Conservation (phyloP, 2,329 filamentous ascomycete genomes). For the Talaromyces amestolkiae region DNA sequence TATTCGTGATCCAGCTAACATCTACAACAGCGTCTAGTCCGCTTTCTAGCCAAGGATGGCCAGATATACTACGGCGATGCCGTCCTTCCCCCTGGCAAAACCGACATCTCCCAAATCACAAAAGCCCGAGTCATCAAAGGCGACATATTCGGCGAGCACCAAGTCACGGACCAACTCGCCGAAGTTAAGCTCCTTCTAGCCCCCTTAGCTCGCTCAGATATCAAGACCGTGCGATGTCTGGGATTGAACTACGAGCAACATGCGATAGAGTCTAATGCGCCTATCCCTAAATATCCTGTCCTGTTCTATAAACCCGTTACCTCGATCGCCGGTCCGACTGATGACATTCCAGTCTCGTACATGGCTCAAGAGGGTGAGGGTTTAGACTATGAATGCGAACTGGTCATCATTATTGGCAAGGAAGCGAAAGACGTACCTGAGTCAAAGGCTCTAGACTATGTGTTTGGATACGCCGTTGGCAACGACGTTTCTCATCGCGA, state of each 20-base stretch:
- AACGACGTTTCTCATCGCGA: conserved; percentile 80
- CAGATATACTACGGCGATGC: conserved; percentile 71
- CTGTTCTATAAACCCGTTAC: conserved; percentile 73
- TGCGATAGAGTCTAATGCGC: conserved; percentile 66
- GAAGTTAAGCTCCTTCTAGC: conserved; percentile 56
- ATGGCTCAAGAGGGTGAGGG: conserved; percentile 65
- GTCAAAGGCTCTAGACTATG: conserved; percentile 64
- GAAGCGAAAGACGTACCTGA: conserved; percentile 64
- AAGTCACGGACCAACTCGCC: conserved; percentile 61
- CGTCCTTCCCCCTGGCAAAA: conserved; percentile 60
- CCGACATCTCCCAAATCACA: conserved; percentile 60
- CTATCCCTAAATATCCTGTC: conserved; percentile 68
- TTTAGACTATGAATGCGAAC: conserved; percentile 77
- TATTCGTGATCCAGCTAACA: conserved; percentile 1
- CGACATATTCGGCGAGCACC: conserved; percentile 63
- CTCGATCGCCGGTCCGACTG: conserved; percentile 61
- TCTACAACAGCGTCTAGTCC: conserved; percentile 63
- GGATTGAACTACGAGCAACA: conserved; percentile 72
- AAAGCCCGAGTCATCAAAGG: conserved; percentile 63
- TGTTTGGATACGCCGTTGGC: conserved; percentile 71
- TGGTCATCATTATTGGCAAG: conserved; percentile 71
- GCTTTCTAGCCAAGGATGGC: conserved; percentile 70
- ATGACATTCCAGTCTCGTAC: conserved; percentile 64
- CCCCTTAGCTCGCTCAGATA: conserved; percentile 61
- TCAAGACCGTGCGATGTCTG: conserved; percentile 66